Conservation (phyloP, 345 rosid genomes). For the Eucalyptus tenuipes region DNA sequence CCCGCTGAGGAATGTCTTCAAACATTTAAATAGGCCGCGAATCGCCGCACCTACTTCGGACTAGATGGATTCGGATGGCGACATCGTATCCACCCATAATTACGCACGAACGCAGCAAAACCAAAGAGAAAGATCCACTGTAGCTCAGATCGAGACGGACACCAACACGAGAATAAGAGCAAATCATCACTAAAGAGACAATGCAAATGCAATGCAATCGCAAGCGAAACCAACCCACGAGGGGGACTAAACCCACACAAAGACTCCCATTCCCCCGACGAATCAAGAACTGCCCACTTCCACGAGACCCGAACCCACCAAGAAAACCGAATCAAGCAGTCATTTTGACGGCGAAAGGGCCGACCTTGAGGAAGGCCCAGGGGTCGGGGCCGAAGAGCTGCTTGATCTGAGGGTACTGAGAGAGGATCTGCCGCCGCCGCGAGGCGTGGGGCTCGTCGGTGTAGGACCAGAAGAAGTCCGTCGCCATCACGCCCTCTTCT, state of each 20-base stretch:
- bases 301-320: neutral
- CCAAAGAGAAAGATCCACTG: neutral
- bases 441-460: slow-evolving; percentile 89
- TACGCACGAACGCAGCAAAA: neutral
- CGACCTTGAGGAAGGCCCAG: slow-evolving; percentile 61
- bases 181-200: neutral
- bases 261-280: neutral
- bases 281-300: neutral
- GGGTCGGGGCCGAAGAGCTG: slow-evolving; percentile 88
- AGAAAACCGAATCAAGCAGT: neutral
- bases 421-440: slow-evolving; percentile 73
- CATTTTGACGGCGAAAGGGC: neutral
- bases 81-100: neutral
- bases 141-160: neutral
- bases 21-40: neutral
- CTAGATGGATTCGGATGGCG: neutral
- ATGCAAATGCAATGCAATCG: neutral
- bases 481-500: slow-evolving; percentile 50
- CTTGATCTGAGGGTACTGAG: slow-evolving; percentile 72
- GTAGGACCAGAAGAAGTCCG: slow-evolving; percentile 88
- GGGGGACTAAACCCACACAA: neutral
- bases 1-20: neutral
- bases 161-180: neutral
- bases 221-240: neutral
- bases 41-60: neutral